A percentile compares a stretch with the other conserved stretches of the same genome.
Conservation (phyloP, 352 stramenopile species). For the Elongisporangium senticosum region DNA sequence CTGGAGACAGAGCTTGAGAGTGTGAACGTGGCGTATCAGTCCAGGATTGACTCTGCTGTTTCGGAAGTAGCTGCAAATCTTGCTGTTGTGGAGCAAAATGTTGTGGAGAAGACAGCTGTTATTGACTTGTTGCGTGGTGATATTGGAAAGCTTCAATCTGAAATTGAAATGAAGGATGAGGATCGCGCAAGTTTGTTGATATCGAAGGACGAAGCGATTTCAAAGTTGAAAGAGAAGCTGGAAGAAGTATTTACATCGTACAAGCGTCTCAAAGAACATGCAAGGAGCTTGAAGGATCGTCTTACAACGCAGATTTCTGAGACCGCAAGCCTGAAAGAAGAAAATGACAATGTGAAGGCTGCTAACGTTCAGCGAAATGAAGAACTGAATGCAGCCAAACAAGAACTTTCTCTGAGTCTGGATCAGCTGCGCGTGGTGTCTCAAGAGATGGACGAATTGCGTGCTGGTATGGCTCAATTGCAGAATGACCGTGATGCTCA, state of each 20-base stretch:
- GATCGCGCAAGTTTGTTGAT: neutral
- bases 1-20: neutral
- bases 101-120: neutral
- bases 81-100: neutral
- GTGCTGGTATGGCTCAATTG: constrained; percentile 8
- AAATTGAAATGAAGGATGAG: neutral
- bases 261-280: constrained; percentile 45
- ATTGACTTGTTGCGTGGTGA: neutral
- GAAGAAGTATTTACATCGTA: constrained; percentile 61
- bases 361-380: constrained; percentile 21
- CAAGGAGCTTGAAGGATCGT: constrained; percentile 38
- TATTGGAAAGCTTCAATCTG: neutral
- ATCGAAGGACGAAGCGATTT: constrained; percentile 43
- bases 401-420: constrained; percentile 19
- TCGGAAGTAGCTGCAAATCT: neutral
- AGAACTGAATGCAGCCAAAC: constrained; percentile 23
- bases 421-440: constrained; percentile 8
- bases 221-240: constrained; percentile 48
- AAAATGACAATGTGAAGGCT: constrained; percentile 17
- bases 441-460: constrained; percentile 14
- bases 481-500: constrained; percentile 19
- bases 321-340: constrained; percentile 11
- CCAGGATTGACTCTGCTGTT: neutral
- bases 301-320: constrained; percentile 19
- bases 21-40: neutral